Conservation (phyloP, 2,329 filamentous ascomycete species). For the Apiospora marii region DNA sequence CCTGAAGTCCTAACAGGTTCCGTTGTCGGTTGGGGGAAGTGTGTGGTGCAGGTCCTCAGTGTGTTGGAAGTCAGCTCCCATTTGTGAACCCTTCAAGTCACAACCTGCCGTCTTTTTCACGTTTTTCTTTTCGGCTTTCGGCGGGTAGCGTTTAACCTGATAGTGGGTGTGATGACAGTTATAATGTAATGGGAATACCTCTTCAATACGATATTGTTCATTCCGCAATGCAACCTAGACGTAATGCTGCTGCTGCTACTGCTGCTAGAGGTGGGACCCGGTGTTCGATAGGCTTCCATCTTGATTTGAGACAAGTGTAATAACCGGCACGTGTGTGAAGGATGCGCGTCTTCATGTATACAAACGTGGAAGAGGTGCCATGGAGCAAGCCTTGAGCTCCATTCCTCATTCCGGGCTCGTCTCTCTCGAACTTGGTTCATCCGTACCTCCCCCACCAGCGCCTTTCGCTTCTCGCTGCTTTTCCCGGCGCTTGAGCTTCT, state of each 20-base stretch:
- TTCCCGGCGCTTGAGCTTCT: constrained; percentile 65
- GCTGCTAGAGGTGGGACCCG: background rate
- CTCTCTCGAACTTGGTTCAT: constrained; percentile 13
- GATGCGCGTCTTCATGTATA: background rate
- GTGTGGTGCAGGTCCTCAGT: background rate
- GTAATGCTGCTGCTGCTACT: background rate
- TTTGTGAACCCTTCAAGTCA: background rate
- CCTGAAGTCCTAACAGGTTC: background rate
- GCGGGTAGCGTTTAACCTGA: background rate
- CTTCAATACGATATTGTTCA: background rate
- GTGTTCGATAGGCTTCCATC: background rate
- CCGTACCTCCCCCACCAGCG: constrained; percentile 36
- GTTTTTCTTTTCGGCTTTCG: background rate
- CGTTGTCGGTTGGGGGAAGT: background rate
- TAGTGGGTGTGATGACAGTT: background rate
- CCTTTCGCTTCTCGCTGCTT: constrained; percentile 65
- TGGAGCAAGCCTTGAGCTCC: background rate
- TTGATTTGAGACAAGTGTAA: background rate
- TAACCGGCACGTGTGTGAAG: background rate
- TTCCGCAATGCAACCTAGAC: background rate
- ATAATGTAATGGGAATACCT: background rate
- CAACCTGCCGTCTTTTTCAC: background rate
- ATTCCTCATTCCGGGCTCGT: constrained; percentile 21
- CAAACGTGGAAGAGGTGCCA: background rate
- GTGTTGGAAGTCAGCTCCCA: background rate